A percentile compares a stretch with the other conserved stretches of the same genome.
phyloP scores from a whole-genome alignment of 345 rosid species.

The Carallia pectinifolia region DNA sequence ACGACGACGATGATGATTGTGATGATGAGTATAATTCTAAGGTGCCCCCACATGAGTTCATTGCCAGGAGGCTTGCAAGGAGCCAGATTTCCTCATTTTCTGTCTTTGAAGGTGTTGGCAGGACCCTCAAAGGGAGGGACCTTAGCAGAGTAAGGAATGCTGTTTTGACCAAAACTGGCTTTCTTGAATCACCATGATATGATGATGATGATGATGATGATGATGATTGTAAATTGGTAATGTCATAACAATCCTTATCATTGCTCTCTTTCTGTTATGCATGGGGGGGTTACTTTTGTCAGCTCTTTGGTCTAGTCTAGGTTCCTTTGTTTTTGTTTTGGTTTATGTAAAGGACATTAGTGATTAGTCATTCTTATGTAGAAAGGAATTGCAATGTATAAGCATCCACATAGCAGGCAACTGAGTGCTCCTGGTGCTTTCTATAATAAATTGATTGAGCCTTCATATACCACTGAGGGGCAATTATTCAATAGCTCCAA shows the following conservation, averaged over 20 bases:
- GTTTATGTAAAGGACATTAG: not conserved
- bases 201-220: too few relatives aligned
- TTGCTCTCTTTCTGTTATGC: slow-evolving; percentile 3
- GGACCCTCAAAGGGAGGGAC: slow-evolving; percentile 84
- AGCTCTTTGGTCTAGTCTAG: not conserved
- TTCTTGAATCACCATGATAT: slow-evolving; percentile 48
- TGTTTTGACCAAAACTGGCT: slow-evolving; percentile 72
- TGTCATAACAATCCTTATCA: not conserved
- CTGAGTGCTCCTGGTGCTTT: too few relatives aligned
- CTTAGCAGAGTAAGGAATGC: slow-evolving; percentile 76
- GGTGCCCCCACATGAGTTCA: slow-evolving; percentile 75
- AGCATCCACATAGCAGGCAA: too few relatives aligned
- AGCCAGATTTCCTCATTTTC: slow-evolving; percentile 68
- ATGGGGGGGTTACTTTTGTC: not conserved
- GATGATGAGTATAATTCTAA: slow-evolving; percentile 25
- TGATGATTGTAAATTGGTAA: slow-evolving; percentile 4
- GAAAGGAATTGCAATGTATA: not conserved
- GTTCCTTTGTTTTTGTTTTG: not conserved
- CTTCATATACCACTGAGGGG: too few relatives aligned
- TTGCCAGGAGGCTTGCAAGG: slow-evolving; percentile 55
- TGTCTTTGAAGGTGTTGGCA: slow-evolving; percentile 79
- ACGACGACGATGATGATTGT: slow-evolving; percentile 15
- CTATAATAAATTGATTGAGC: too few relatives aligned
- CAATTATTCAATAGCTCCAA: too few relatives aligned
- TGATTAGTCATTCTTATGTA: slow-evolving; percentile 11